These are phyloP conservation scores for Pseudogymnoascus sp. DNA, from an alignment of 2,329 filamentous ascomycete genomes.

Conservation along the genomic window DNA sequence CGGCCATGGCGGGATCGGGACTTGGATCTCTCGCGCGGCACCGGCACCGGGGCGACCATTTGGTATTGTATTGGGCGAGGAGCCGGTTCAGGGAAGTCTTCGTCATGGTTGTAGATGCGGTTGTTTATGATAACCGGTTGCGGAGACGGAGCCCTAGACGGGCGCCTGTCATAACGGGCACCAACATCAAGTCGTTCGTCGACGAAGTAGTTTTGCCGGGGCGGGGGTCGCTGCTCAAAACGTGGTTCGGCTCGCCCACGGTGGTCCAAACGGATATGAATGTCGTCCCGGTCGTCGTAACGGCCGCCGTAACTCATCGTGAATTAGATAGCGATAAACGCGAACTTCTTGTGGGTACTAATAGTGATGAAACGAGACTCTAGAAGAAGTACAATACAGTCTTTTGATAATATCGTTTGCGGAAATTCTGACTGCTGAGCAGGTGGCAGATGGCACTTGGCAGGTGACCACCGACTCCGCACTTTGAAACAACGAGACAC, in stretches of 20 bases:
- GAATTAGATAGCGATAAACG: slow-evolving; percentile 1
- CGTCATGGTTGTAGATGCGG: slow-evolving; percentile 40
- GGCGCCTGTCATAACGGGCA: slow-evolving; percentile 12
- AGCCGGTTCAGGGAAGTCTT: slow-evolving; percentile 12
- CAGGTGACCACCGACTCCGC: slow-evolving; percentile 1
- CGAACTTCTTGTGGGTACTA: background rate
- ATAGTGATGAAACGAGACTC: background rate
- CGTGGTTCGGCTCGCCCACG: slow-evolving; percentile 22
- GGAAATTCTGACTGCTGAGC: background rate
- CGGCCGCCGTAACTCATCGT: slow-evolving; percentile 26
- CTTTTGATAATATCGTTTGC: slow-evolving; percentile 1
- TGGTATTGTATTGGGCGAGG: background rate
- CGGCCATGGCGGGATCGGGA: slow-evolving; percentile 25
- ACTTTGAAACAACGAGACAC: background rate
- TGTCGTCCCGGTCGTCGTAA: slow-evolving; percentile 46
- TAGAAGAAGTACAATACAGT: background rate
- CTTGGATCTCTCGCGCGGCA: slow-evolving; percentile 11
- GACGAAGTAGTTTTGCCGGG: slow-evolving; percentile 34
- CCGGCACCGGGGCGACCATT: background rate
- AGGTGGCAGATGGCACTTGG: background rate
- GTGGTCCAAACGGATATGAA: slow-evolving; percentile 42
- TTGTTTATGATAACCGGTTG: slow-evolving; percentile 47
- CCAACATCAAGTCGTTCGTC: slow-evolving; percentile 34
- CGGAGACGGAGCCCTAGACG: slow-evolving; percentile 19
- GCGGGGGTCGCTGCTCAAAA: slow-evolving; percentile 12